Evolutionary conservation across 2,329 filamentous ascomycete species (phyloP).

Genomic region (Ceratocystiopsis minuta): DNA sequence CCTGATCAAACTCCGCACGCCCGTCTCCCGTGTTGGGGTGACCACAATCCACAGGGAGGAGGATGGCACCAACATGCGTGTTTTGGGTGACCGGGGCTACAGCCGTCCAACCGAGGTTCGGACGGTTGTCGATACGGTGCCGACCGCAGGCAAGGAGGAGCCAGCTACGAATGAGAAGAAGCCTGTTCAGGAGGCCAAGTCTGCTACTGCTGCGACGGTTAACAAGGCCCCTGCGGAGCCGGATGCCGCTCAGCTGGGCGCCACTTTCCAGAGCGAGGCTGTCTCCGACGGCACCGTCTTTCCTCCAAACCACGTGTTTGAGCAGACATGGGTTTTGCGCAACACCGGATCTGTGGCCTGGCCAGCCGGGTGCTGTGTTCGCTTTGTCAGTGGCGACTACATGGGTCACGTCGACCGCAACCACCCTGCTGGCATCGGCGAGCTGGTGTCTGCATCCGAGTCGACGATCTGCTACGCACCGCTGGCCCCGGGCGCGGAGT

Average conservation of each 20-base stretch:
- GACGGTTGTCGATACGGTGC: constrained; percentile 56
- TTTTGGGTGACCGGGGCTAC: too few species aligned
- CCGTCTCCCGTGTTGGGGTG: constrained; percentile 73
- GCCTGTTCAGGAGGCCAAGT: constrained; percentile 7
- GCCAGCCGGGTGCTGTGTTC: constrained; percentile 79
- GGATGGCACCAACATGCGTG: constrained; percentile 15
- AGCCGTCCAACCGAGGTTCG: constrained; percentile 19
- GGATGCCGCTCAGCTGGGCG: constrained; percentile 20
- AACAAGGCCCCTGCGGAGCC: constrained; percentile 2
- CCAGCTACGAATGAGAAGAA: not conserved
- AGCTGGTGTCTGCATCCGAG: constrained; percentile 63
- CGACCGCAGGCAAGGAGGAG: constrained; percentile 13
- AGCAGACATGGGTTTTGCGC: constrained; percentile 79
- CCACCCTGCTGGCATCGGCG: constrained; percentile 58
- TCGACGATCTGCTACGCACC: constrained; percentile 57
- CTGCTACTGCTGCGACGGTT: too few species aligned
- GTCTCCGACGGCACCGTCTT: constrained; percentile 62
- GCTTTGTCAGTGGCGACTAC: constrained; percentile 83
- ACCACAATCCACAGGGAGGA: constrained; percentile 62
- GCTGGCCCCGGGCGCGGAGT: constrained; percentile 55
- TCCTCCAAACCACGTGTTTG: constrained; percentile 53
- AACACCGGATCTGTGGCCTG: constrained; percentile 66
- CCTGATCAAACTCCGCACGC: constrained; percentile 89
- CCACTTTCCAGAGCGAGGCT: constrained; percentile 60
- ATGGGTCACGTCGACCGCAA: constrained; percentile 81